Percentiles rank a stretch among this genome's conserved stretches.
These are phyloP conservation scores for Musa schizocarpa DNA, from an alignment of 176 grass and related monocot genomes.

Conservation along the genomic window DNA sequence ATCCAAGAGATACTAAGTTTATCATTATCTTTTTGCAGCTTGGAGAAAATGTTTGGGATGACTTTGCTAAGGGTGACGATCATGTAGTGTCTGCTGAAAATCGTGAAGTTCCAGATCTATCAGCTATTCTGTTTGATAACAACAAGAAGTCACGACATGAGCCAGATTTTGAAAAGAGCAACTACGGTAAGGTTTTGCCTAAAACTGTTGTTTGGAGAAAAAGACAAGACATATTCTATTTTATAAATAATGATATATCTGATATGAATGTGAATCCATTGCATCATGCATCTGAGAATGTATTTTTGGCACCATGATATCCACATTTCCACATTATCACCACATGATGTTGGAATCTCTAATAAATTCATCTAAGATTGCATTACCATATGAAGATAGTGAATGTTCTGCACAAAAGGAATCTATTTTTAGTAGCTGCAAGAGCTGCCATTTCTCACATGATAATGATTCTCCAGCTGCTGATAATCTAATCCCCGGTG, in stretches of 20 bases:
- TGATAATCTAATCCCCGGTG: conserved; percentile 25
- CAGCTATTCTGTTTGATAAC: conserved; percentile 6
- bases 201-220: conserved; percentile 22
- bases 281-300: conserved; percentile 12
- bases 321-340: neutral
- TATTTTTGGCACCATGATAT: neutral
- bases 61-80: conserved; percentile 32
- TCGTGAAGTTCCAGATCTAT: conserved; percentile 24
- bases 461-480: conserved; percentile 33
- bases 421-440: conserved; percentile 22
- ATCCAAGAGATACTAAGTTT: neutral
- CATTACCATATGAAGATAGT: conserved; percentile 21
- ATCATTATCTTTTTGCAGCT: conserved; percentile 28
- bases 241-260: conserved; percentile 12
- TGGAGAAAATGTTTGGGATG: conserved; percentile 47
- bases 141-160: conserved; percentile 41
- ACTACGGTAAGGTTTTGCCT: neutral
- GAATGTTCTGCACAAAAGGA: conserved; percentile 21
- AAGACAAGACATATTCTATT: conserved; percentile 18
- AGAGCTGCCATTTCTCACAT: conserved; percentile 28
- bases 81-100: neutral
- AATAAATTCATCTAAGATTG: conserved; percentile 20
- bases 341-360: conserved; percentile 13
- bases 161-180: conserved; percentile 19
- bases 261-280: conserved; percentile 27